Evolutionary conservation across 257 asterid genomes (phyloP), one percentile per base, ranked within the genome.

Genomic region (Ophiorrhiza pumila): DNA sequence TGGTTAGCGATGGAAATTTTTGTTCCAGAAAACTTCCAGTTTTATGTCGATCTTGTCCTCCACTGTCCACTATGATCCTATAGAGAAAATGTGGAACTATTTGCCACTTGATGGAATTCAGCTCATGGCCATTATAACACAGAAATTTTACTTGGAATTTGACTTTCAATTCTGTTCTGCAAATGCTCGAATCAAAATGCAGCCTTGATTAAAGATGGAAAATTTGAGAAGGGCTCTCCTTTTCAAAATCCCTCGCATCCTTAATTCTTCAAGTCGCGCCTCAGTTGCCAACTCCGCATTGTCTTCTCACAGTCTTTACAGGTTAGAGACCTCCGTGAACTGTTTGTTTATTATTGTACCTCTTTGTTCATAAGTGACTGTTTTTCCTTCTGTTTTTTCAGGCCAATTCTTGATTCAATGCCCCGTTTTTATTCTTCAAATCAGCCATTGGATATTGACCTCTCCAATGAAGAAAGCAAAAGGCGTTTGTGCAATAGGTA

Each of bases 401-500:
- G 97, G 87, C 96, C 93, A 46, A 59, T 82, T 5, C 59, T 79
- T 64, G 79, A 89, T 60, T 81, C 84, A 14, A 67, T 85, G 61
- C 72, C 89, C 61, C 86, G 87, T 10, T 83, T 80, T 61, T 82
- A 71, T 80, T 85, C 92, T 37, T 74, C 92, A 3, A 75, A 81
- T 68, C 80, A 76, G 58, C 74, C 80, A 43, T 31, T 76, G 14
- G 81, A 83, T 73, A 77, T 89, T 69, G 95, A 93, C 84, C 86
- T 89, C 66, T 85, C 95, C 71, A 75, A 57, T 53, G 91, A 89
- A 74, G 95, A 93, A 83, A 85, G 89, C 77, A 93, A 85, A 76
- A 80, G 97, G 83, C 92, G 92, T 23, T 66, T 91, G 75, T 84
- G 73, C 68, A 93, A 93, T 88, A 89, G 98, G 98, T 78, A 45